Percentiles rank a stretch among this genome's conserved stretches.
Evolutionary conservation across 1,284 basidiomycete genomes (phyloP).

Genomic region (Malassezia vespertilionis): DNA sequence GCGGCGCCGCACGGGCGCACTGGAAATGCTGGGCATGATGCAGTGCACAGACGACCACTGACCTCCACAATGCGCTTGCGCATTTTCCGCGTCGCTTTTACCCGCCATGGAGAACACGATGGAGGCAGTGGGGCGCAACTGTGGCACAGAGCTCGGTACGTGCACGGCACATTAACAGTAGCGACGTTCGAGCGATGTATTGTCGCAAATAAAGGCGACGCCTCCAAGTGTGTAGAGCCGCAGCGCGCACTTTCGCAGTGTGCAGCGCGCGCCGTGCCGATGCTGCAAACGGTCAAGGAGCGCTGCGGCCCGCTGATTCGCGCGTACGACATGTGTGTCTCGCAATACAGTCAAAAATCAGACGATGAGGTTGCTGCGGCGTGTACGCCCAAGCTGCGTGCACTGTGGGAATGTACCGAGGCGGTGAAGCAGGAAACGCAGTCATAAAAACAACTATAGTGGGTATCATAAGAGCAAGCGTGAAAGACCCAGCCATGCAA

Average conservation of each 20-base stretch:
- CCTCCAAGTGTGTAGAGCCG: conserved; percentile 22
- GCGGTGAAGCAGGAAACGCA: conserved; percentile 31
- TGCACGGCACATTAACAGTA: background rate
- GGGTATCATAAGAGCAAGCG: conserved; percentile 1
- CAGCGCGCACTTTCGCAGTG: conserved; percentile 31
- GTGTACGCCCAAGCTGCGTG: conserved; percentile 31
- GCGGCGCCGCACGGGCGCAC: conserved; percentile 6
- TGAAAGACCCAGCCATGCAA: conserved; percentile 10
- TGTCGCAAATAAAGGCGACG: conserved; percentile 30
- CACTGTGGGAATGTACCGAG: conserved; percentile 37
- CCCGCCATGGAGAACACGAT: conserved; percentile 13
- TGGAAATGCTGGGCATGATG: background rate
- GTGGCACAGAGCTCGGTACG: conserved; percentile 7
- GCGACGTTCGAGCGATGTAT: conserved; percentile 37
- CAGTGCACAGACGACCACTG: background rate
- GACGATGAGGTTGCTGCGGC: conserved; percentile 31
- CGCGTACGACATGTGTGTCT: conserved; percentile 38
- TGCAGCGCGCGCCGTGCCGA: conserved; percentile 34
- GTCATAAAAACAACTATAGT: background rate
- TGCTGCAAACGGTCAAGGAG: conserved; percentile 35
- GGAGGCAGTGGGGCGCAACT: conserved; percentile 14
- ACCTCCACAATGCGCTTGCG: conserved; percentile 1
- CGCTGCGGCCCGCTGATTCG: conserved; percentile 28
- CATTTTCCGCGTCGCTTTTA: no score
- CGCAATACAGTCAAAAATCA: conserved; percentile 17